These are phyloP conservation scores for Aureobasidium sp. DNA, from an alignment of 2,329 filamentous ascomycete genomes.

Conservation along the genomic window DNA sequence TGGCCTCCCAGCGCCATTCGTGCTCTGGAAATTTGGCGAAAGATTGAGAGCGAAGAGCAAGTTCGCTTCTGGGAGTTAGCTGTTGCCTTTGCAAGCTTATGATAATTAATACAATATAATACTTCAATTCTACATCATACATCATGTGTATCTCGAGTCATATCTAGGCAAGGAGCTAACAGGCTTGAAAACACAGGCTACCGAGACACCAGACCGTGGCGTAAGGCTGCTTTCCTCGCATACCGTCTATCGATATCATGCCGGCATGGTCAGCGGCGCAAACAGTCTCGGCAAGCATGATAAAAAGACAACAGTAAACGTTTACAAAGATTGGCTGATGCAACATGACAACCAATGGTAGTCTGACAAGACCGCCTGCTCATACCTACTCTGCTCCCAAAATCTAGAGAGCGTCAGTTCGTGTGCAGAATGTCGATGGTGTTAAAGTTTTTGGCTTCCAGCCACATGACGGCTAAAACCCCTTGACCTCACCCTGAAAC, in stretches of 20 bases:
- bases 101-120: too few species aligned
- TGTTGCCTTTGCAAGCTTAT: too few species aligned
- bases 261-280: not conserved
- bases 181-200: not conserved
- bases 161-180: too few species aligned
- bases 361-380: not conserved
- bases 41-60: conserved; percentile 24
- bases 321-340: not conserved
- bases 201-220: conserved; percentile 2
- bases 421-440: too few species aligned
- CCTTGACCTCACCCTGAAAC: conserved; percentile 13
- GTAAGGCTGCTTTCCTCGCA: not conserved
- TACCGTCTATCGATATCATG: conserved; percentile 5
- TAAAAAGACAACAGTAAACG: not conserved
- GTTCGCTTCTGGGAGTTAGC: conserved; percentile 15
- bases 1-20: conserved; percentile 44
- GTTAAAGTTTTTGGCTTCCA: not conserved
- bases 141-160: too few species aligned
- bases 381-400: not conserved
- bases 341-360: not conserved
- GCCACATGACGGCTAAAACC: conserved; percentile 6
- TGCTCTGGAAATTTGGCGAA: conserved; percentile 38
- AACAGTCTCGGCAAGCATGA: conserved; percentile 3
- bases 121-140: too few species aligned
- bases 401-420: not conserved